A percentile compares a stretch with the other conserved stretches of the same genome.
Evolutionary conservation across 2,329 filamentous ascomycete species (phyloP).

Genomic region (Sordariomycetes sp.): DNA sequence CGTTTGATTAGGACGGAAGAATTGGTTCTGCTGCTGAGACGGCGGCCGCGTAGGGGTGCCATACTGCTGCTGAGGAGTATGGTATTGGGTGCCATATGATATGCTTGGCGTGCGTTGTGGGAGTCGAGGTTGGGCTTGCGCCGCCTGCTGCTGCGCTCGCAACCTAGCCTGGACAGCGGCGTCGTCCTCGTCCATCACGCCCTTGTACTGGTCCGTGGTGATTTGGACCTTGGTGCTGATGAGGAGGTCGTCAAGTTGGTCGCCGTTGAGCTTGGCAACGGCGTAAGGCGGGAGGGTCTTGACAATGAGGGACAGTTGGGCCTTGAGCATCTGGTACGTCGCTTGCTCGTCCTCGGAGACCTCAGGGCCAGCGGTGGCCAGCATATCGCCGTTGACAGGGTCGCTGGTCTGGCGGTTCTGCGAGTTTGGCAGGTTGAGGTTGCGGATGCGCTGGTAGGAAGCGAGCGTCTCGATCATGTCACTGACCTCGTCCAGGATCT

Average conservation of each 20-base stretch:
- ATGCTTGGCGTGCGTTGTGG: constrained; percentile 28
- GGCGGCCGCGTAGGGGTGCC: constrained; percentile 36
- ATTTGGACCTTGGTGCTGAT: constrained; percentile 73
- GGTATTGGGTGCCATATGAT: constrained; percentile 34
- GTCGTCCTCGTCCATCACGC: constrained; percentile 79
- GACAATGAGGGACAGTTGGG: constrained; percentile 66
- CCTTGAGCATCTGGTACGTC: constrained; percentile 65
- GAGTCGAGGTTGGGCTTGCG: constrained; percentile 23
- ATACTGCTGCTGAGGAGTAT: constrained; percentile 35
- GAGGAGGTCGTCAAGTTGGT: constrained; percentile 73
- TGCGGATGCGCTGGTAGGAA: constrained; percentile 72
- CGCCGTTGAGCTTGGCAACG: constrained; percentile 76
- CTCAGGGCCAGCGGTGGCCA: constrained; percentile 56
- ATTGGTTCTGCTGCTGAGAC: constrained; percentile 32
- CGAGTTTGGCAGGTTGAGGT: constrained; percentile 57
- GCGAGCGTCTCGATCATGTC: constrained; percentile 68
- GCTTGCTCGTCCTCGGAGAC: constrained; percentile 54
- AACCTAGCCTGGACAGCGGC: constrained; percentile 43
- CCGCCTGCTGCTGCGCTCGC: constrained; percentile 25
- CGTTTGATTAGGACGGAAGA: constrained; percentile 27
- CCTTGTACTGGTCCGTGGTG: constrained; percentile 63
- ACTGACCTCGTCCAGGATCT: constrained; percentile 63
- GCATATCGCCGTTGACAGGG: constrained; percentile 57
- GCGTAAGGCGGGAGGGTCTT: constrained; percentile 73
- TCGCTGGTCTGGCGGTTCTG: constrained; percentile 52